Percentiles rank a stretch among this genome's conserved stretches.
phyloP scores from a whole-genome alignment of 345 rosid species.

The Pistacia atlantica region DNA sequence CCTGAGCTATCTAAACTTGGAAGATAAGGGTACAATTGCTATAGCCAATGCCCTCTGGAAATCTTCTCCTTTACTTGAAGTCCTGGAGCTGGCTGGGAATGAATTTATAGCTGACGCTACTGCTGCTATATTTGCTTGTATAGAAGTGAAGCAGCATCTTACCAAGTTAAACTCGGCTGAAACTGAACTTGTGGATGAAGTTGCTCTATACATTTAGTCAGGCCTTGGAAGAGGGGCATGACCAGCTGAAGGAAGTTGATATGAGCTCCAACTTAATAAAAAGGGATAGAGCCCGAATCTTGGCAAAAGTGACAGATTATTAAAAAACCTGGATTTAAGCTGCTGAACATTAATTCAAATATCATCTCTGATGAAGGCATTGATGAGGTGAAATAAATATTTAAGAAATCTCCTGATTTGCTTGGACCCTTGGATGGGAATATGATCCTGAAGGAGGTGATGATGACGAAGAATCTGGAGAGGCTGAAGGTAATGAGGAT shows the following conservation, averaged over 20 bases:
- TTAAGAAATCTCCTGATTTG: constrained; percentile 62
- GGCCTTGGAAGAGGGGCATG: constrained; percentile 63
- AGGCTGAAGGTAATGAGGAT: constrained; percentile 39
- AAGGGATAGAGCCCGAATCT: constrained; percentile 66
- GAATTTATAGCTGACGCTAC: constrained; percentile 75
- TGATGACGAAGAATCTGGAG: constrained; percentile 49
- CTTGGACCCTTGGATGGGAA: constrained; percentile 77
- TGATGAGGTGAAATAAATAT: constrained; percentile 72
- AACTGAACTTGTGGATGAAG: constrained; percentile 87
- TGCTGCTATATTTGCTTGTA: constrained; percentile 59
- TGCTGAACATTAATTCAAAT: constrained; percentile 71
- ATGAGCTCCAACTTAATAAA: constrained; percentile 57
- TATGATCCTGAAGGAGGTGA: constrained; percentile 75
- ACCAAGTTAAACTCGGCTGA: constrained; percentile 80
- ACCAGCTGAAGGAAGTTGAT: constrained; percentile 58
- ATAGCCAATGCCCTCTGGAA: constrained; percentile 63
- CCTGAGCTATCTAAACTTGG: constrained; percentile 82
- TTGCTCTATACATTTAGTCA: constrained; percentile 57
- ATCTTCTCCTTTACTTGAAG: constrained; percentile 63
- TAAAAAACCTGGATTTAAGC: constrained; percentile 59
- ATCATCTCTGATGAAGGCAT: constrained; percentile 85
- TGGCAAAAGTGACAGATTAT: constrained; percentile 55
- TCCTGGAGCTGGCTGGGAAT: constrained; percentile 90
- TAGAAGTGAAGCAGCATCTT: constrained; percentile 55
- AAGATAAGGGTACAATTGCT: constrained; percentile 73